Evolutionary conservation across 139 green algal species (phyloP).

Genomic region (Coelastrella sp.): DNA sequence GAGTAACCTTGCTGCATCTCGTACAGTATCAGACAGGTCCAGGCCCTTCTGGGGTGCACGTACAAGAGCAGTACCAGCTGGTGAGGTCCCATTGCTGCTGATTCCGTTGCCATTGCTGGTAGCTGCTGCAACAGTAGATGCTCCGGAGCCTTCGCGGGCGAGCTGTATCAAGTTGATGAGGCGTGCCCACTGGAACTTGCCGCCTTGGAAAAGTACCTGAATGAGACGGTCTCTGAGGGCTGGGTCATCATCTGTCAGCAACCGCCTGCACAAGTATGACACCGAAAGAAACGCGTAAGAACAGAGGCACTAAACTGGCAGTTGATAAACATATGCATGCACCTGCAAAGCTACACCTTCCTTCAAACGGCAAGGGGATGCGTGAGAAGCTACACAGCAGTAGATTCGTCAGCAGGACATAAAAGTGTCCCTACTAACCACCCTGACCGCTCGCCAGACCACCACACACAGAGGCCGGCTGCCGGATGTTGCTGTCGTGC

Average conservation of each 20-base stretch:
- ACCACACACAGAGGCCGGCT: background rate
- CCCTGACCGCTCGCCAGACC: background rate
- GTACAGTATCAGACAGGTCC: slow-evolving; percentile 94
- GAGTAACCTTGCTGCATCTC: slow-evolving; percentile 78
- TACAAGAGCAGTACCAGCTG: background rate
- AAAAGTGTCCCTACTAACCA: background rate
- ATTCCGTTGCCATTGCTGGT: background rate
- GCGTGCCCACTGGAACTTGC: slow-evolving; percentile 96
- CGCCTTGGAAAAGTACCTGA: slow-evolving; percentile 91
- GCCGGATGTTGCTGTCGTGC: too few relatives aligned
- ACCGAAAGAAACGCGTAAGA: too few relatives aligned
- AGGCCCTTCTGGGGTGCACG: slow-evolving; percentile 63
- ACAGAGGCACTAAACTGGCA: too few relatives aligned
- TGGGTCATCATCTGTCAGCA: slow-evolving; percentile 98
- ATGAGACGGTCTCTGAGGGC: slow-evolving; percentile 93
- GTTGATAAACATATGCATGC: too few relatives aligned
- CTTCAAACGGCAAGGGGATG: too few relatives aligned
- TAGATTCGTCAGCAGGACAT: background rate
- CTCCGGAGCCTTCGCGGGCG: slow-evolving; percentile 73
- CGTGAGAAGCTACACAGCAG: too few relatives aligned
- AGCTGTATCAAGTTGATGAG: slow-evolving; percentile 96
- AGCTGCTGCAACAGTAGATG: slow-evolving; percentile 18
- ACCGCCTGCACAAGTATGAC: slow-evolving; percentile 51
- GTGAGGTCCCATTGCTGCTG: background rate
- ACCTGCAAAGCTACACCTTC: too few relatives aligned